These are phyloP conservation scores for Pichia exigua DNA, from an alignment of 805 yeast genomes.

Conservation along the genomic window DNA sequence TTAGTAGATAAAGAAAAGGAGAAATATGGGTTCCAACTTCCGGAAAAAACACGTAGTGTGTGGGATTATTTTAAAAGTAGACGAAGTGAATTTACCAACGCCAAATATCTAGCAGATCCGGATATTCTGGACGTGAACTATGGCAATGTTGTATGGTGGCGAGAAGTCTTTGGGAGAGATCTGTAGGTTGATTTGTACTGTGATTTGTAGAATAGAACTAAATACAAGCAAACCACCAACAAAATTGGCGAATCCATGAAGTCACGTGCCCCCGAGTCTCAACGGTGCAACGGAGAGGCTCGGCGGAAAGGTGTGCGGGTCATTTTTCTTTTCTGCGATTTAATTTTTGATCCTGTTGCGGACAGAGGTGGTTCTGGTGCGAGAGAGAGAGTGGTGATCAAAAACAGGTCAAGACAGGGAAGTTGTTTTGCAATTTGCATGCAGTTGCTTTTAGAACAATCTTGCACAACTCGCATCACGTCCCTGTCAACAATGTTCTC, in stretches of 20 bases:
- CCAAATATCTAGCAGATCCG: slow-evolving; percentile 27
- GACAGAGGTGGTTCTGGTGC: neutral
- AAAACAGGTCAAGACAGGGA: neutral
- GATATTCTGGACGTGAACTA: slow-evolving; percentile 7
- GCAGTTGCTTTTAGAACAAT: neutral
- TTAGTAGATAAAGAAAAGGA: slow-evolving; percentile 69
- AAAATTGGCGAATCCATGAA: too few relatives aligned
- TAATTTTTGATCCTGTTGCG: neutral
- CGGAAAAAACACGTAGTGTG: slow-evolving; percentile 57
- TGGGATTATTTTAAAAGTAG: slow-evolving; percentile 93
- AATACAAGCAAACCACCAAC: too few relatives aligned
- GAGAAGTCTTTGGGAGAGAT: neutral
- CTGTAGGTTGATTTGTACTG: neutral
- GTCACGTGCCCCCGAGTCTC: neutral
- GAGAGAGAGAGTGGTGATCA: neutral
- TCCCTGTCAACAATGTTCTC: slow-evolving; percentile 15
- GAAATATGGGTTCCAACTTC: slow-evolving; percentile 35
- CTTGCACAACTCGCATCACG: neutral
- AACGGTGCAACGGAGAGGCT: neutral
- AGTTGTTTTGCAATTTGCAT: neutral
- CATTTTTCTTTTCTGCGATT: neutral
- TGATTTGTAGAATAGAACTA: too few relatives aligned
- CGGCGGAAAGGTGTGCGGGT: neutral
- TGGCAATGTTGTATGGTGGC: slow-evolving; percentile 1
- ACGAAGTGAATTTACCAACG: slow-evolving; percentile 55